Evolutionary conservation across 257 asterid genomes (phyloP).

Genomic region (Solanum gracilifrons): DNA sequence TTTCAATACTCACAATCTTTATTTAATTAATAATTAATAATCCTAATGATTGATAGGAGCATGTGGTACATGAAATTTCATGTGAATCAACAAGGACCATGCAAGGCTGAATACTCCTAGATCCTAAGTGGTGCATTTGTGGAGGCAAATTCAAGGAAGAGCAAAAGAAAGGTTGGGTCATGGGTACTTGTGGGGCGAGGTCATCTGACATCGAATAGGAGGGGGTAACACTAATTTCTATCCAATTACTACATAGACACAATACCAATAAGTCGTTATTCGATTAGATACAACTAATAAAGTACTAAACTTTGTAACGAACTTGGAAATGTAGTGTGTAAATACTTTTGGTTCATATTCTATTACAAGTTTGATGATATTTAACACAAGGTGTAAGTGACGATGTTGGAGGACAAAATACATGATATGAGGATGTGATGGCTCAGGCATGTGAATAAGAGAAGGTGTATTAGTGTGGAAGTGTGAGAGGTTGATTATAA

Average conservation of each 20-base stretch:
- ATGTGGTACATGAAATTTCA: too few species aligned
- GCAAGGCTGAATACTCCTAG: not conserved
- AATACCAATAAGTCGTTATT: not conserved
- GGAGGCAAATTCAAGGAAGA: not conserved
- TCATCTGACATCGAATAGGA: not conserved
- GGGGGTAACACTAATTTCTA: not conserved
- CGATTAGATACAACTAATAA: not conserved
- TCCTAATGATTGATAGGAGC: not conserved
- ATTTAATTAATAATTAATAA: too few species aligned
- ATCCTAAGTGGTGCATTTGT: not conserved
- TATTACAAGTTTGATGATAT: not conserved
- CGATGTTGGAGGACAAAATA: not conserved
- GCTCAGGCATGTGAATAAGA: not conserved
- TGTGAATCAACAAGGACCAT: not conserved
- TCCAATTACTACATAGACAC: not conserved
- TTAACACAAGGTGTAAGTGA: too few species aligned
- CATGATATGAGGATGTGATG: not conserved
- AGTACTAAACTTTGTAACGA: not conserved
- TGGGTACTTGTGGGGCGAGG: not conserved
- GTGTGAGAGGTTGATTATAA: not conserved
- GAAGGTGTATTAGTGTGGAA: not conserved
- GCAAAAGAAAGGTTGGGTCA: constrained; percentile 5
- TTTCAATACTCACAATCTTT: not conserved
- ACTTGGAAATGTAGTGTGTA: not conserved
- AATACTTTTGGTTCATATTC: not conserved